Percentiles rank a stretch among this genome's conserved stretches.
Evolutionary conservation across 208 protist species (phyloP).

Genomic region (Acanthamoeba sp.): DNA sequence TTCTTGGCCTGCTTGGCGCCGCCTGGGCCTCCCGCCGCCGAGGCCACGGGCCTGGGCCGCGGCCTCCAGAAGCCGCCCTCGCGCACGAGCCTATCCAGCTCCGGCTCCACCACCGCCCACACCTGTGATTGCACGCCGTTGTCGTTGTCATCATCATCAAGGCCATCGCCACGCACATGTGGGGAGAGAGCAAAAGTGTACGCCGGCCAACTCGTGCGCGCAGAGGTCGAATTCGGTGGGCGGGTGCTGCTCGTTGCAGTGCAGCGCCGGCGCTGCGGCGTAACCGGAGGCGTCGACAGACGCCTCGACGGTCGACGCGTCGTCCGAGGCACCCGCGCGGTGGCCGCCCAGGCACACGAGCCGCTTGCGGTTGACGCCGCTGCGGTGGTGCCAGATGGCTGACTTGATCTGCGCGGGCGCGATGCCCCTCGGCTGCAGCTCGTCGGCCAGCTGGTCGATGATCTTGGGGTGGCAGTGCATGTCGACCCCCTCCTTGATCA

Average conservation of each 20-base stretch:
- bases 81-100: neutral
- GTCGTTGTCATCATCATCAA: neutral
- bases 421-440: neutral
- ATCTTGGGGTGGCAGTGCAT: constrained; percentile 42
- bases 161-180: too few species aligned
- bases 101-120: constrained; percentile 7
- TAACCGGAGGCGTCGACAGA: neutral
- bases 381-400: constrained; percentile 26
- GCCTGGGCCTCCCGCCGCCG: too few species aligned
- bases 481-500: constrained; percentile 13
- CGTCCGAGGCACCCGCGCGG: too few species aligned
- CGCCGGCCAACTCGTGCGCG: neutral
- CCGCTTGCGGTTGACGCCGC: constrained; percentile 35
- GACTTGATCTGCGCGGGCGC: neutral
- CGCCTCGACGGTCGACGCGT: too few species aligned
- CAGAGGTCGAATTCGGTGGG: neutral
- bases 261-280: neutral
- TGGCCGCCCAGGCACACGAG: neutral
- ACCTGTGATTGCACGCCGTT: neutral
- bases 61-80: constrained; percentile 11
- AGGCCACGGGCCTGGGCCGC: neutral
- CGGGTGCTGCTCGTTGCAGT: neutral
- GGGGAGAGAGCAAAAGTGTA: neutral
- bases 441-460: constrained; percentile 27
- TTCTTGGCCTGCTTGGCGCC: neutral